Conservation (phyloP, 2,329 filamentous ascomycete species). For the Talaromyces islandicus region DNA sequence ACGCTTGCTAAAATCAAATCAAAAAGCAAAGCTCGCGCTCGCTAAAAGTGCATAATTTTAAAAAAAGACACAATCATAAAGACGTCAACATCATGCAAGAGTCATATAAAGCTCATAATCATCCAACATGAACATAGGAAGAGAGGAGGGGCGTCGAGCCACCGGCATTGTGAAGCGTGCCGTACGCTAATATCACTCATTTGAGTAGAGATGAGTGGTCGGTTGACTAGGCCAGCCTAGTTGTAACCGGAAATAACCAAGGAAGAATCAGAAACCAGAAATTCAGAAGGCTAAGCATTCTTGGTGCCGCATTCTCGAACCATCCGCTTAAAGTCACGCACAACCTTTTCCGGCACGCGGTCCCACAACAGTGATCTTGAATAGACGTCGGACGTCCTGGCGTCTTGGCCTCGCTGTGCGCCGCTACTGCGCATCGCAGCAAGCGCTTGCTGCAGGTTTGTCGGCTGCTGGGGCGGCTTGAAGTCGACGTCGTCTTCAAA, state of each 20-base stretch:
- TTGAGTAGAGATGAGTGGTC: not conserved
- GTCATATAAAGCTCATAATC: constrained; percentile 3
- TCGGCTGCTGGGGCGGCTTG: constrained; percentile 32
- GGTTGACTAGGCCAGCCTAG: constrained; percentile 12
- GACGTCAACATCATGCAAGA: constrained; percentile 7
- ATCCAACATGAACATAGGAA: constrained; percentile 15
- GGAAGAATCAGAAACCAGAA: not conserved
- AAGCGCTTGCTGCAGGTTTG: constrained; percentile 57
- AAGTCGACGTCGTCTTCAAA: constrained; percentile 51
- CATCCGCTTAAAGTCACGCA: constrained; percentile 87
- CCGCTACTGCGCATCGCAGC: constrained; percentile 64
- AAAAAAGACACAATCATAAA: constrained; percentile 1
- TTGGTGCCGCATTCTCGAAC: constrained; percentile 62
- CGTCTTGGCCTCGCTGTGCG: constrained; percentile 45
- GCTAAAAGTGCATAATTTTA: constrained; percentile 9
- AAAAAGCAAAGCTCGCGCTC: constrained; percentile 2
- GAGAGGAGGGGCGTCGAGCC: constrained; percentile 13
- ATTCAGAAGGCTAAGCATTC: not conserved
- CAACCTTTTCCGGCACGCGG: constrained; percentile 84
- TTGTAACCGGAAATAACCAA: not conserved
- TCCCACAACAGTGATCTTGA: constrained; percentile 91
- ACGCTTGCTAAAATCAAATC: not conserved
- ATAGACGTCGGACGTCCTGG: constrained; percentile 73
- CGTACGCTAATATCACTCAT: constrained; percentile 5
- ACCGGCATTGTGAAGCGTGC: constrained; percentile 10